phyloP scores from a whole-genome alignment of 768 basidiomycete species.

The Russula dissimulans region DNA sequence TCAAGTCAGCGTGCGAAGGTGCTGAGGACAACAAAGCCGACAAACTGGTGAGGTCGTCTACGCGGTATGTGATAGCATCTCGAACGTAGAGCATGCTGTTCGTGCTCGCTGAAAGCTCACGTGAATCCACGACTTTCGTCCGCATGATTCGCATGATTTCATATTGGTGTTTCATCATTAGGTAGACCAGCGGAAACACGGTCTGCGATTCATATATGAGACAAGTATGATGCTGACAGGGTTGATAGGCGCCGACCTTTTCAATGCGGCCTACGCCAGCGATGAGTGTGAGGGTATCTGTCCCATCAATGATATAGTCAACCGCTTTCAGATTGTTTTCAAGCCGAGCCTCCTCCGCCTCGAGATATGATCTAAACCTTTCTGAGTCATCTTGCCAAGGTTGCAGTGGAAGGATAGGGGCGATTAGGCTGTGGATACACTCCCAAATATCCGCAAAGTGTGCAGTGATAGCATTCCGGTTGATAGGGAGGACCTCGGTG shows the following conservation, averaged over 20 bases:
- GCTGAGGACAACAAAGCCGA: background rate
- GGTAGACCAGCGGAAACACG: conserved; percentile 11
- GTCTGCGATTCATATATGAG: background rate
- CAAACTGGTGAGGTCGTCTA: background rate
- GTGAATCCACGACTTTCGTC: background rate
- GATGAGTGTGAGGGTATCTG: background rate
- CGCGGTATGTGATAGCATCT: background rate
- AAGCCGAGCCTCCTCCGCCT: conserved; percentile 24
- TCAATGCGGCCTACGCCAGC: conserved; percentile 24
- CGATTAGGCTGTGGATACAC: conserved; percentile 6
- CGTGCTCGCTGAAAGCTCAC: background rate
- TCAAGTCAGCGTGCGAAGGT: background rate
- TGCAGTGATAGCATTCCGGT: background rate
- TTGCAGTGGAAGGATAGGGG: background rate
- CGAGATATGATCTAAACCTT: conserved; percentile 20
- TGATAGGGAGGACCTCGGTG: conserved; percentile 5
- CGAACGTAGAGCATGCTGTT: background rate
- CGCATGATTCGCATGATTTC: background rate
- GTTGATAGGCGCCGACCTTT: conserved; percentile 17
- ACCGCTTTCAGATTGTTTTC: conserved; percentile 21
- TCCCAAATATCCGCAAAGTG: background rate
- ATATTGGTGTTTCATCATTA: conserved; percentile 18
- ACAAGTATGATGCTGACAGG: too few species aligned
- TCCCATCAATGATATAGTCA: conserved; percentile 24
- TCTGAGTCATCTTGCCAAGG: background rate